Conservation (phyloP, 2,329 filamentous ascomycete genomes). For the Aspergillus uvarum region DNA sequence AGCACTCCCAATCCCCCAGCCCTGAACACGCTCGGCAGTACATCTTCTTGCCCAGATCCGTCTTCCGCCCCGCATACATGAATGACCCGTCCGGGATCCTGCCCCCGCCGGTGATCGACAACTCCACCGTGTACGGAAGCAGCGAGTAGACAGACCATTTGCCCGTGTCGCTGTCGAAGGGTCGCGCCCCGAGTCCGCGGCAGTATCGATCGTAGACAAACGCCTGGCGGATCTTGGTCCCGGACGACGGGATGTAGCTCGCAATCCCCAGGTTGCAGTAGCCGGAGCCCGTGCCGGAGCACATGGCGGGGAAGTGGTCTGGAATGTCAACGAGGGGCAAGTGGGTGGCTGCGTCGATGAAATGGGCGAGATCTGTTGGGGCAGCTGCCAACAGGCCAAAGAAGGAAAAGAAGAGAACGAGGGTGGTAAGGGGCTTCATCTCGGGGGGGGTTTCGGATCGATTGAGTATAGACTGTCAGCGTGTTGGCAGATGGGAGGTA, state of each 20-base stretch:
- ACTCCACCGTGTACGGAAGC: conserved; percentile 3
- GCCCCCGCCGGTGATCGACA: not conserved
- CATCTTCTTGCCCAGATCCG: not conserved
- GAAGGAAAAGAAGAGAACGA: not conserved
- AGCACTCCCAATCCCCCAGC: not conserved
- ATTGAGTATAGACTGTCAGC: not conserved
- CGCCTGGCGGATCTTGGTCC: not conserved
- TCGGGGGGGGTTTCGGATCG: not conserved
- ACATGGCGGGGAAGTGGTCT: not conserved
- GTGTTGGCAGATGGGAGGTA: not conserved
- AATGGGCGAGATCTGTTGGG: not conserved
- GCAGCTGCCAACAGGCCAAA: not conserved
- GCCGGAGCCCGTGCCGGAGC: not conserved
- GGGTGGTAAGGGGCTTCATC: not conserved
- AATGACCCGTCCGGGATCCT: not conserved
- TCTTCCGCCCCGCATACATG: conserved; percentile 5
- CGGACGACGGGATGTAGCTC: not conserved
- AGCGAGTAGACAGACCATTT: conserved; percentile 1
- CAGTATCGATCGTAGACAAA: conserved; percentile 4
- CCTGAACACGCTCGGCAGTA: not conserved
- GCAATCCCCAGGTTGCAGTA: conserved; percentile 5
- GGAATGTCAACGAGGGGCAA: not conserved
- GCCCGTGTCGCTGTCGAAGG: not conserved
- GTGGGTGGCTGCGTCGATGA: not conserved
- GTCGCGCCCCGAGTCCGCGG: not conserved